phyloP scores from a whole-genome alignment of 805 yeast species.

The Pichia gijzeniarum region DNA sequence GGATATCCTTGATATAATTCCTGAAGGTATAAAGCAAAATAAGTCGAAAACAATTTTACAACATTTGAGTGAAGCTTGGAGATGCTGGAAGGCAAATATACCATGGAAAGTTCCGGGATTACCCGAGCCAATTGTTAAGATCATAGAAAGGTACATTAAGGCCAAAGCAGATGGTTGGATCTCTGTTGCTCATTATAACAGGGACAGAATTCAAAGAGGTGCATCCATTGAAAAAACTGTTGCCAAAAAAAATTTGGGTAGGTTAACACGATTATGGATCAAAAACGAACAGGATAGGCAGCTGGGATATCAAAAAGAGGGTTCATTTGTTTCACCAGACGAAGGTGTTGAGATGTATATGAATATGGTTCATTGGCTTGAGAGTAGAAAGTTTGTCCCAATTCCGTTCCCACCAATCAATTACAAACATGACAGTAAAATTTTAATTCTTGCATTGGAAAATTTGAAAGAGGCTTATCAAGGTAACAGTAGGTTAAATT shows the following conservation, averaged over 20 bases:
- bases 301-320: conserved; percentile 67
- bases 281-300: conserved; percentile 90
- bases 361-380: conserved; percentile 89
- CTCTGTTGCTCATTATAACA: conserved; percentile 83
- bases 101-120: conserved; percentile 98
- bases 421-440: conserved; percentile 89
- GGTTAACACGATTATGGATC: conserved; percentile 87
- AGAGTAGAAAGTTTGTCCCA: conserved; percentile 72
- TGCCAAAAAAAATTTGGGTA: conserved; percentile 86
- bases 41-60: conserved; percentile 84
- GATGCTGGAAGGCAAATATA: conserved; percentile 98
- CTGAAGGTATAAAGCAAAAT: conserved; percentile 84
- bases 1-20: conserved; percentile 95
- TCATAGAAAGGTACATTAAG: conserved; percentile 82
- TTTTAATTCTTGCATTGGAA: conserved; percentile 84
- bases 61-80: conserved; percentile 96
- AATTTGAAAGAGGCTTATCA: conserved; percentile 75
- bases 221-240: conserved; percentile 91
- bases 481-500: conserved; percentile 70
- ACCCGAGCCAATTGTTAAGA: conserved; percentile 82
- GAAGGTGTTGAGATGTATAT: conserved; percentile 86
- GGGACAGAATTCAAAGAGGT: conserved; percentile 86
- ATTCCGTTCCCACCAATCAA: conserved; percentile 91
- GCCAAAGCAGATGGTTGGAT: conserved; percentile 98
- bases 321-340: conserved; percentile 79